Conservation (phyloP, 2,329 filamentous ascomycete genomes). For the Trichoderma sp. region DNA sequence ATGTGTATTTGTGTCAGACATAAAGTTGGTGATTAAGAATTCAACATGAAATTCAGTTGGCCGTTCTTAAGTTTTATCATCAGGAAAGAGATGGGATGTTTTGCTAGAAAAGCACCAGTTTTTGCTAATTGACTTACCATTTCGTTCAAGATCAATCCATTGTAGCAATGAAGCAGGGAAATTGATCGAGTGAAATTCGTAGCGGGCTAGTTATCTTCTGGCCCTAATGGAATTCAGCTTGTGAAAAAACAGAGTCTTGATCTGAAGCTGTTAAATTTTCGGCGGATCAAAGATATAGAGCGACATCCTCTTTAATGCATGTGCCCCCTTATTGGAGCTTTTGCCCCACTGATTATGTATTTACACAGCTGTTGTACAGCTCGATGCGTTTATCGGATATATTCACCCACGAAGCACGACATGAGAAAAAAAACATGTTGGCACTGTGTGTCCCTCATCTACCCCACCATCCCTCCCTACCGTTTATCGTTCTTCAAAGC, state of each 20-base stretch:
- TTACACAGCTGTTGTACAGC: conserved; percentile 25
- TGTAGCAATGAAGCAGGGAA: neutral
- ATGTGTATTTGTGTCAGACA: conserved; percentile 51
- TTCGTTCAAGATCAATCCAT: neutral
- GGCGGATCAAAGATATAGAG: conserved; percentile 10
- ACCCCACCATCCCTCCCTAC: conserved; percentile 37
- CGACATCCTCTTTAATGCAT: conserved; percentile 18
- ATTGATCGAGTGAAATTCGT: neutral
- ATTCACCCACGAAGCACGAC: conserved; percentile 18
- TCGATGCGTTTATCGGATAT: conserved; percentile 12
- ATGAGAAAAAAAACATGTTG: conserved; percentile 30
- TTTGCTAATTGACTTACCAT: conserved; percentile 12
- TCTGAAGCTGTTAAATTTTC: neutral
- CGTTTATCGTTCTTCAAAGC: conserved; percentile 27
- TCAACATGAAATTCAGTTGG: conserved; percentile 66
- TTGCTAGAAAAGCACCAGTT: conserved; percentile 14
- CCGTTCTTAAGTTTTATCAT: conserved; percentile 67
- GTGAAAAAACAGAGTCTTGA: neutral
- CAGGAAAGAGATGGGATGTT: conserved; percentile 37
- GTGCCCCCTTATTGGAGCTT: conserved; percentile 26
- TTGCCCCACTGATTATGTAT: conserved; percentile 31
- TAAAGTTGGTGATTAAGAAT: conserved; percentile 61
- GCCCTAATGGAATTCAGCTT: neutral
- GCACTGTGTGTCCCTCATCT: conserved; percentile 35
- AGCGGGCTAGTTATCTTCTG: neutral